These are phyloP conservation scores for Ananas comosus DNA, from an alignment of 176 grass and related monocot genomes.

Conservation along the genomic window DNA sequence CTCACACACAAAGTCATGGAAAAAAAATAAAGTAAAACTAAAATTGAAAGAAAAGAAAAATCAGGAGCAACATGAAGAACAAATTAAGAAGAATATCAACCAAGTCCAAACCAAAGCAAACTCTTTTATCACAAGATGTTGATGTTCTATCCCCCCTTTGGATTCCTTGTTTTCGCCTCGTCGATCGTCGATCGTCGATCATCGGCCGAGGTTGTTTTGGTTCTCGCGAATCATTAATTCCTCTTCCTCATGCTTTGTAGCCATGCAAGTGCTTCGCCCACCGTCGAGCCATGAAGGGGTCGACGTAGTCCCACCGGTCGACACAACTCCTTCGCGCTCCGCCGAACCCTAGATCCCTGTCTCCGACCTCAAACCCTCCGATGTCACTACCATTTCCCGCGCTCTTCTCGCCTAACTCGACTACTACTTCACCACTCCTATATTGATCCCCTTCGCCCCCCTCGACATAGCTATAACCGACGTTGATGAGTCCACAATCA, in stretches of 20 bases:
- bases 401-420: slow-evolving; percentile 53
- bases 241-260: slow-evolving; percentile 34
- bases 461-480: slow-evolving; percentile 69
- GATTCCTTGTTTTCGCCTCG: too few species aligned
- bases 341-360: slow-evolving; percentile 21
- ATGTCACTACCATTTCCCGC: slow-evolving; percentile 14
- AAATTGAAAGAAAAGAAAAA: too few species aligned
- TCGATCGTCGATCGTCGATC: too few species aligned
- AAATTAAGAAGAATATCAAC: too few species aligned
- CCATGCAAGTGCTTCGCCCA: slow-evolving; percentile 93
- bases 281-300: slow-evolving; percentile 72
- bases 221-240: neutral
- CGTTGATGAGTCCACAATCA: slow-evolving; percentile 50
- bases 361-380: slow-evolving; percentile 11
- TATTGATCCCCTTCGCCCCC: slow-evolving; percentile 54
- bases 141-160: too few species aligned
- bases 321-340: slow-evolving; percentile 50
- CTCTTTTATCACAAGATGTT: too few species aligned
- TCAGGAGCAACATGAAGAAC: too few species aligned
- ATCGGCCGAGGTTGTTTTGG: too few species aligned
- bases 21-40: too few species aligned
- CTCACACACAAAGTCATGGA: too few species aligned
- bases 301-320: slow-evolving; percentile 61
- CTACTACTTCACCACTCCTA: slow-evolving; percentile 41
- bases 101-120: too few species aligned